These are phyloP conservation scores for Neoascochyta sp. DNA, from an alignment of 2,329 filamentous ascomycete species.

Conservation along the genomic window DNA sequence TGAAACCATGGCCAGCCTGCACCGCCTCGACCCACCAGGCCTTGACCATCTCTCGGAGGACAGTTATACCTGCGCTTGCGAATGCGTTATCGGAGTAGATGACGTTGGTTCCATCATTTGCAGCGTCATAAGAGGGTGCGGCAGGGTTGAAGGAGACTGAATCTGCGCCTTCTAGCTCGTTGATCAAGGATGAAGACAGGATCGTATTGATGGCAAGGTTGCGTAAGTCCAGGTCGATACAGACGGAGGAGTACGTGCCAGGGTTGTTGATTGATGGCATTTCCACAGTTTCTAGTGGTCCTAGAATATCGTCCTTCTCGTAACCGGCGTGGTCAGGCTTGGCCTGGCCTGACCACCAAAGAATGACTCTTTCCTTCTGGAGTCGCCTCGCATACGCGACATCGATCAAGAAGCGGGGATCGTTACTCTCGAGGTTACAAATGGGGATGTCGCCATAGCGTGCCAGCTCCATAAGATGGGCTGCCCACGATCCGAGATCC, in stretches of 20 bases:
- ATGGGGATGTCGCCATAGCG: constrained; percentile 91
- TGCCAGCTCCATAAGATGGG: constrained; percentile 81
- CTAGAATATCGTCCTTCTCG: constrained; percentile 84
- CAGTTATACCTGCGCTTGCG: constrained; percentile 82
- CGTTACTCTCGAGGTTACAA: constrained; percentile 91
- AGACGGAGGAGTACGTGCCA: constrained; percentile 91
- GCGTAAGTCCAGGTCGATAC: constrained; percentile 88
- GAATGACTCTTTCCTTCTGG: constrained; percentile 84
- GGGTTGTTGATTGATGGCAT: constrained; percentile 94
- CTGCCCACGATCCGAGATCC: constrained; percentile 85
- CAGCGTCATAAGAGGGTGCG: constrained; percentile 56
- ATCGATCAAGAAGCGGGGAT: constrained; percentile 92
- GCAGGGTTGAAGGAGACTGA: constrained; percentile 81
- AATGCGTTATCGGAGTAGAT: constrained; percentile 88
- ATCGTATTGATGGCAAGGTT: constrained; percentile 98
- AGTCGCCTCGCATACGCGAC: constrained; percentile 88
- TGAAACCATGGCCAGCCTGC: constrained; percentile 60
- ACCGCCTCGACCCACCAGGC: constrained; percentile 97
- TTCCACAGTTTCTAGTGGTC: constrained; percentile 76
- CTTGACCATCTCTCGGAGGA: constrained; percentile 97
- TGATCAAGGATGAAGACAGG: constrained; percentile 91
- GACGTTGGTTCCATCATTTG: constrained; percentile 62
- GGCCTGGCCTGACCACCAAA: constrained; percentile 92
- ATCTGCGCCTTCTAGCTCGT: constrained; percentile 88
- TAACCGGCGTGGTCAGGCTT: constrained; percentile 93